A percentile compares a stretch with the other conserved stretches of the same genome.
Conservation (phyloP, 31 red algal genomes). For the Endocladia muricata region DNA sequence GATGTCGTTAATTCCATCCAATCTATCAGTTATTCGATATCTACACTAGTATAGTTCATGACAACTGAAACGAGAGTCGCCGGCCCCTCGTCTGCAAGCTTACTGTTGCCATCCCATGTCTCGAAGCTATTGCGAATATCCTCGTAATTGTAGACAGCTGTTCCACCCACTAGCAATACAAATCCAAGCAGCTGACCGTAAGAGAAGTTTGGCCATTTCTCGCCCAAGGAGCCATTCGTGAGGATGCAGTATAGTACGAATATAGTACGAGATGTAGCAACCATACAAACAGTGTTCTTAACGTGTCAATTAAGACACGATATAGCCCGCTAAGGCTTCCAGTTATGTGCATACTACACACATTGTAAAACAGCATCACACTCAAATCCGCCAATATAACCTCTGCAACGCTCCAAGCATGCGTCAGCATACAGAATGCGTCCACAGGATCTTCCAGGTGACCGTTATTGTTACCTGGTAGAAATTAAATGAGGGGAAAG, state of each 20-base stretch:
- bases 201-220: conserved; percentile 76
- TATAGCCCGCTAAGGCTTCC: conserved; percentile 61
- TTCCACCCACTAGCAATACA: conserved; percentile 71
- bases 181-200: conserved; percentile 80
- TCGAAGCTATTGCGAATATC: neutral
- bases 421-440: conserved; percentile 77
- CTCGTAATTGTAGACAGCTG: conserved; percentile 75
- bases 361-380: conserved; percentile 89
- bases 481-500: conserved; percentile 75
- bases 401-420: conserved; percentile 57
- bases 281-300: conserved; percentile 94
- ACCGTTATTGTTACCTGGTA: conserved; percentile 83
- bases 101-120: too few relatives aligned
- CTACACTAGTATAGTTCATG: too few relatives aligned
- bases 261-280: conserved; percentile 69
- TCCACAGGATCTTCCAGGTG: conserved; percentile 80
- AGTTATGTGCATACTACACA: conserved; percentile 92
- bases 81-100: too few relatives aligned
- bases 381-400: conserved; percentile 67
- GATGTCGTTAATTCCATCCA: too few relatives aligned
- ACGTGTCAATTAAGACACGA: conserved; percentile 88
- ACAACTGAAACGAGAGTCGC: too few relatives aligned
- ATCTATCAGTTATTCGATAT: too few relatives aligned
- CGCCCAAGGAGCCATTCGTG: conserved; percentile 64
- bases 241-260: conserved; percentile 76